Evolutionary conservation across 2,329 filamentous ascomycete genomes (phyloP), one percentile per base, ranked within the genome.

Genomic region (Colletotrichum liriopes): DNA sequence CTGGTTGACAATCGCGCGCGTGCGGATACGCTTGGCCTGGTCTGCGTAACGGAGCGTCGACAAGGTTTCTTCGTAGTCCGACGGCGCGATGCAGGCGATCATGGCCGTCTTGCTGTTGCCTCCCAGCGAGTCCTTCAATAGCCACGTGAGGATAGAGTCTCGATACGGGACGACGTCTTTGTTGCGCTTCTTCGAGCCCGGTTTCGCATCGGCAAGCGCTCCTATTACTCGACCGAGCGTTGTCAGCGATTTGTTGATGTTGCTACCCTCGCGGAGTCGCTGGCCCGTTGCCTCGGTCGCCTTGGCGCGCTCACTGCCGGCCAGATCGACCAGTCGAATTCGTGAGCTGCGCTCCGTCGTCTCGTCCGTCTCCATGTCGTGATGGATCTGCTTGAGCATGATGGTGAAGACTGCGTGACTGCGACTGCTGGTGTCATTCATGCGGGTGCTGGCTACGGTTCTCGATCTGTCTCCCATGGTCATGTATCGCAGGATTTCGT

Each of bases 31-130:
- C 86, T 99, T 99, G 73, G 96, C 96, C 83, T 98, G 96, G 82
- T 99, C 96, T 26, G 96, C 96, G 81, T 99, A 99, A 47, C 96
- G 94, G 16, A 99, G 90, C 1, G 96, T 99, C 2, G 94, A 98
- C 1, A 99, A 89, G 0, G 96, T 99, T 81, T 99, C 96, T 69
- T 99, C 96, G 80, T 99, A 98, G 84, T 99, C 96, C 0, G 94
- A 92, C 0, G 96, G 96, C 6, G 95, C 93, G 77, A 99, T 98
- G 81, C 96, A 98, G 11, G 96, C 96, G 78, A 99, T 98, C 96
- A 99, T 99, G 74, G 96, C 96, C 12, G 96, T 99, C 84, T 98
- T 99, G 79, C 93, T 96, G 87, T 99, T 99, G 67, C 96, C 96
- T 16, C 96, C 96, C 0, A 99, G 87, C 1, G 94, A 97, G 82